A percentile compares a stretch with the other conserved stretches of the same genome.
phyloP scores from a whole-genome alignment of 2,329 filamentous ascomycete species.

The Trichophyton verrucosum region DNA sequence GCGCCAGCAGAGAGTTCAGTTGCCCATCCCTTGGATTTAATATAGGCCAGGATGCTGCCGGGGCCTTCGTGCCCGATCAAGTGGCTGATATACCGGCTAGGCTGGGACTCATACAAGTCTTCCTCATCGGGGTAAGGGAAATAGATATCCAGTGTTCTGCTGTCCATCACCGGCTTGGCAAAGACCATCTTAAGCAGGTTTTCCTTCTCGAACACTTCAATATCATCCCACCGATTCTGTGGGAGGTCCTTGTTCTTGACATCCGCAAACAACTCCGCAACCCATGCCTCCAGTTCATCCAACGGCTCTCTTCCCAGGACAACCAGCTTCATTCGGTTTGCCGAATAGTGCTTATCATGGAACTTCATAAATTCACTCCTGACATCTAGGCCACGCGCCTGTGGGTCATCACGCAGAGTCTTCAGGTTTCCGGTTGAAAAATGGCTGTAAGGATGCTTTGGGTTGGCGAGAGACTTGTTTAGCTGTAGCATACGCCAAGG shows the following conservation, averaged over 20 bases:
- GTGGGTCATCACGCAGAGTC: constrained; percentile 69
- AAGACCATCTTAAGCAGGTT: constrained; percentile 62
- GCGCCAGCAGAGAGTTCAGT: constrained; percentile 69
- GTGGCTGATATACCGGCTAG: constrained; percentile 75
- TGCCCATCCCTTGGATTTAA: constrained; percentile 84
- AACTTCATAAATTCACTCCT: constrained; percentile 88
- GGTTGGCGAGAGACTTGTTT: constrained; percentile 77
- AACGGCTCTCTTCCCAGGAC: constrained; percentile 70
- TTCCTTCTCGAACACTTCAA: constrained; percentile 46
- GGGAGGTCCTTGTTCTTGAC: constrained; percentile 71
- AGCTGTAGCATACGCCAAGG: constrained; percentile 78
- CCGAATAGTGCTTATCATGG: constrained; percentile 78
- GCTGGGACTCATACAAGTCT: constrained; percentile 62
- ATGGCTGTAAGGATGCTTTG: constrained; percentile 75
- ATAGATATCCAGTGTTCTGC: constrained; percentile 61
- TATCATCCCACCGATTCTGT: constrained; percentile 53
- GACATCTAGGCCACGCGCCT: constrained; percentile 68
- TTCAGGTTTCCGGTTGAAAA: constrained; percentile 86
- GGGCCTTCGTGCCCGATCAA: constrained; percentile 86
- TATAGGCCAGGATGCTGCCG: constrained; percentile 77
- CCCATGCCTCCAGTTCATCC: constrained; percentile 74
- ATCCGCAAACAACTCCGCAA: constrained; percentile 65
- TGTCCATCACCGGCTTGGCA: constrained; percentile 85
- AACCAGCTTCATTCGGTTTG: constrained; percentile 86
- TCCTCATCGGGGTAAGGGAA: constrained; percentile 85